phyloP scores from a whole-genome alignment of 495 filamentous ascomycete species.

The Aspergillus avenaceus region DNA sequence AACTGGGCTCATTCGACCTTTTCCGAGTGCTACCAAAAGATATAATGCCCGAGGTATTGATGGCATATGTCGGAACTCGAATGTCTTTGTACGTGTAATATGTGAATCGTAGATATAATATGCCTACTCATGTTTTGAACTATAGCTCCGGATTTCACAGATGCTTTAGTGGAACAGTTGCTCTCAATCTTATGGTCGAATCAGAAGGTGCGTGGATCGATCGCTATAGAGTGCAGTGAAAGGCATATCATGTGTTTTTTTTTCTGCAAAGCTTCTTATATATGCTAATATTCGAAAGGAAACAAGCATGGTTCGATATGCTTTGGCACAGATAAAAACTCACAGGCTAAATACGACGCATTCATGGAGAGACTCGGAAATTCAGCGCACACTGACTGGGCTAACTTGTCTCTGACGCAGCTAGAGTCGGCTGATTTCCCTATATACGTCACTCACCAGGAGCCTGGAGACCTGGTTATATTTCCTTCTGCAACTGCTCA shows the following conservation, averaged over 20 bases:
- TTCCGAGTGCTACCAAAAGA: constrained; percentile 17
- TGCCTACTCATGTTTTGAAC: not conserved
- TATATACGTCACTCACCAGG: constrained; percentile 18
- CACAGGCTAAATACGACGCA: constrained; percentile 13
- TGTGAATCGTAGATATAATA: not conserved
- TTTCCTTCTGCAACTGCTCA: constrained; percentile 21
- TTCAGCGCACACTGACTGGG: constrained; percentile 21
- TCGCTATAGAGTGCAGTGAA: too few relatives aligned
- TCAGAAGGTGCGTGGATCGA: constrained; percentile 13
- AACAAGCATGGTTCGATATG: constrained; percentile 14
- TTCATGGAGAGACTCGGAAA: constrained; percentile 20
- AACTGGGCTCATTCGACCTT: constrained; percentile 17
- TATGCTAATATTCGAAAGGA: constrained; percentile 6
- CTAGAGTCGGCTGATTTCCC: constrained; percentile 16
- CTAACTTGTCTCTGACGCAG: constrained; percentile 10
- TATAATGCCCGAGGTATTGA: constrained; percentile 16
- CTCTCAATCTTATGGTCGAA: constrained; percentile 17
- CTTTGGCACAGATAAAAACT: constrained; percentile 18
- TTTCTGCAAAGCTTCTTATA: too few relatives aligned
- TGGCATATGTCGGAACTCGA: constrained; percentile 20
- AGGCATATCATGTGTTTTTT: too few relatives aligned
- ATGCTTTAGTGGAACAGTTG: constrained; percentile 21
- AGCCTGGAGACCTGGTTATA: constrained; percentile 20
- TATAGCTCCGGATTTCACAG: constrained; percentile 21
- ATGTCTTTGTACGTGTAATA: constrained; percentile 15